These are phyloP conservation scores for Hypoxylon sp. DNA, from an alignment of 2,329 filamentous ascomycete species.

Conservation along the genomic window DNA sequence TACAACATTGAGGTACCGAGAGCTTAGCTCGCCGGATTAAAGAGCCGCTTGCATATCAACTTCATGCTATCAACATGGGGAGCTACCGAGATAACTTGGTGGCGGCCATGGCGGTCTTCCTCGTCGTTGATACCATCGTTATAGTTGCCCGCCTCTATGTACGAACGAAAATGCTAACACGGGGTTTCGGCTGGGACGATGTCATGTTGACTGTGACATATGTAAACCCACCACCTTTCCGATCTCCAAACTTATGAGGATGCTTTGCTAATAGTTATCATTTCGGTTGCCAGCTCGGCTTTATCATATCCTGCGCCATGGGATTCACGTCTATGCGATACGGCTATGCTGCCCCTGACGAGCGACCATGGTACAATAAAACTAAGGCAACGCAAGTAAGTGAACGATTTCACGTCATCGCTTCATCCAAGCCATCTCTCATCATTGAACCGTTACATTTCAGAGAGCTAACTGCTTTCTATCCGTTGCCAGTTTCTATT, in stretches of 20 bases:
- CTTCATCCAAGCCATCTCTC: background rate
- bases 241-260: background rate
- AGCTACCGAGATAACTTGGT: conserved; percentile 47
- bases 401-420: conserved; percentile 9
- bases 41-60: conserved; percentile 13
- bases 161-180: conserved; percentile 49
- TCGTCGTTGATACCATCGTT: conserved; percentile 48
- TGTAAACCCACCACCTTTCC: conserved; percentile 37
- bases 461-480: conserved; percentile 25
- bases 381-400: conserved; percentile 42
- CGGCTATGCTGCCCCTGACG: conserved; percentile 51
- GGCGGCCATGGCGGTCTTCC: conserved; percentile 50
- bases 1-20: conserved; percentile 6
- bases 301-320: conserved; percentile 49
- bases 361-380: conserved; percentile 49
- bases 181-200: conserved; percentile 54
- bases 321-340: conserved; percentile 53
- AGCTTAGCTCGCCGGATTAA: conserved; percentile 23
- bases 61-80: conserved; percentile 26
- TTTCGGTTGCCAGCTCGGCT: conserved; percentile 46
- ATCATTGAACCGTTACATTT: background rate
- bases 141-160: conserved; percentile 52
- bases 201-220: conserved; percentile 51
- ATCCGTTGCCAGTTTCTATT: conserved; percentile 49
- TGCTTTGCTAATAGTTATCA: conserved; percentile 35